A percentile compares a stretch with the other conserved stretches of the same genome.
phyloP scores from a whole-genome alignment of 1,139 yeast genomes.

The Taiozyma onychis region DNA sequence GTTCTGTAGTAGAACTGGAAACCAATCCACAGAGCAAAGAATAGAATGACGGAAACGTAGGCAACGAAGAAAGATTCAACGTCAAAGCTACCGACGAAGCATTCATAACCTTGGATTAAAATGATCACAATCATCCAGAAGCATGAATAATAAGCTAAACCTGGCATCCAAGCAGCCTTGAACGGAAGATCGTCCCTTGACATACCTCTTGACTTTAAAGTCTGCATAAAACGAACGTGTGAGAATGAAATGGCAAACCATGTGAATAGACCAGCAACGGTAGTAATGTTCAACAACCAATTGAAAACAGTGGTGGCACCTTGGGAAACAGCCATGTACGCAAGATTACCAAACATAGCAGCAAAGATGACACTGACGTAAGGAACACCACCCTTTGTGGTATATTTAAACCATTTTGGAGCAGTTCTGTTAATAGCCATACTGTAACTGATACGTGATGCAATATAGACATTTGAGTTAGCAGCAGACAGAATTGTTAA shows the following conservation, averaged over 20 bases:
- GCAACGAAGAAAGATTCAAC: constrained; percentile 50
- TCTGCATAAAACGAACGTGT: constrained; percentile 58
- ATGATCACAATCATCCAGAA: constrained; percentile 42
- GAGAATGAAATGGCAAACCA: constrained; percentile 62
- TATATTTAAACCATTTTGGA: constrained; percentile 43
- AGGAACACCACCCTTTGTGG: constrained; percentile 63
- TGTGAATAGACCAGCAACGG: constrained; percentile 55
- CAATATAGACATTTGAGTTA: constrained; percentile 50
- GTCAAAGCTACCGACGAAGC: constrained; percentile 44
- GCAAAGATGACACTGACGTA: constrained; percentile 50
- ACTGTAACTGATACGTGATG: constrained; percentile 42
- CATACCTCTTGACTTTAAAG: constrained; percentile 50
- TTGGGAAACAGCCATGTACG: constrained; percentile 54
- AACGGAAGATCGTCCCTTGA: constrained; percentile 59
- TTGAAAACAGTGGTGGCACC: constrained; percentile 63
- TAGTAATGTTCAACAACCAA: constrained; percentile 71
- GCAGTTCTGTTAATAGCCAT: constrained; percentile 45
- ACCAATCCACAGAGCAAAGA: constrained; percentile 38
- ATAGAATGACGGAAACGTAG: constrained; percentile 49
- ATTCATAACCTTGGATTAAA: constrained; percentile 56
- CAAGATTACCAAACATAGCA: constrained; percentile 53
- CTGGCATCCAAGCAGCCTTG: constrained; percentile 59
- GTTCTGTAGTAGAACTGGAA: constrained; percentile 43
- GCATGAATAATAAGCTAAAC: constrained; percentile 52
- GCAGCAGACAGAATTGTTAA: constrained; percentile 58